Base-by-base conservation (phyloP, 805 yeast genomes). In the Wickerhamiella nectarea region DNA sequence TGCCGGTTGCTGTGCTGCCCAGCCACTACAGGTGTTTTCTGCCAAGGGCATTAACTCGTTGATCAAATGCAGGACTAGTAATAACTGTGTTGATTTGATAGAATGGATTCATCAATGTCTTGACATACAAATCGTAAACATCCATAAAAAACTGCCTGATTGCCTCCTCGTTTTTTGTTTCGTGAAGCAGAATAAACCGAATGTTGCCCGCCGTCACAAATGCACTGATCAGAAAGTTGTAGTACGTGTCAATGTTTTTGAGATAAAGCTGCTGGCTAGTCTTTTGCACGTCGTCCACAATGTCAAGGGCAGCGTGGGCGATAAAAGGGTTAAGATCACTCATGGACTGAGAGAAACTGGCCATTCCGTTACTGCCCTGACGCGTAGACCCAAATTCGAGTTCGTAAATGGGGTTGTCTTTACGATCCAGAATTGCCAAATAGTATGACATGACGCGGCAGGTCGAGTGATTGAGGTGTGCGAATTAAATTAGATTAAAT, bases 241-340 rank as follows among this genome's bases (percentile, higher is more conserved):
- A 84, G 60, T 85, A 89, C 29, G 78, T 76, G 62, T 91, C 98
- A 15, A 89, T 74, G 36, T 74, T 74, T 37, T 89, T 87, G 49
- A 86, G 64, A 55, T 81, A 79, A 49, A 80, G 67, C 36, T 71
- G 67, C 49, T 69, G 74, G 8, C 74, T 68, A 38, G 74, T 72
- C 89, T 94, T 86, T 57, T 86, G 96, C 2, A 76, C 62, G 53
- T 87, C 95, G 50, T 91, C 95, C 0, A 91, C 76, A n/a, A 91
- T 69, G 59, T 91, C 98, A 29, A 91, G 62, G 2, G 97, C 76
- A 1, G 95, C 74, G 56, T 91, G 94, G 28, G 87, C 72, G 22
- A 91, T 77, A 55, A 86, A 89, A 18, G 95, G 96, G 51, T 80
- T 77, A 29, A 89, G 63, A 55, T 89, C 95, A 52, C 72, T 71